Evolutionary conservation across 106 monocot species (phyloP).

Genomic region (Gastrodia elata): DNA sequence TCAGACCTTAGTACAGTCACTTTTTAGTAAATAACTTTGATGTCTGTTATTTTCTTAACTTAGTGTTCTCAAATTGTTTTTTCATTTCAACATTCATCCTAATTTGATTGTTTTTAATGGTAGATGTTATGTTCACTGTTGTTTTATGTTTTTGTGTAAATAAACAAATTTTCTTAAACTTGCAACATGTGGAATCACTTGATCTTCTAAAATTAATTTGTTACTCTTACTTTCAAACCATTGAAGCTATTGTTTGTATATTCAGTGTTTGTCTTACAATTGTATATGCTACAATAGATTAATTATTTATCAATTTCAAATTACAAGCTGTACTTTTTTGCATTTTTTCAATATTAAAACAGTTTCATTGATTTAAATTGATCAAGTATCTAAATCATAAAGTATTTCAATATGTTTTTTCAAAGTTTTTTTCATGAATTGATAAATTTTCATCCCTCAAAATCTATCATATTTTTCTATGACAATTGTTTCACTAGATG

Average conservation of each 20-base stretch:
- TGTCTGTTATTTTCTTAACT: background rate
- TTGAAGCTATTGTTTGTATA: background rate
- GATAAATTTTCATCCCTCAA: background rate
- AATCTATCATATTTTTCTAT: background rate
- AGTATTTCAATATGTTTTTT: background rate
- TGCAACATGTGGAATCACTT: background rate
- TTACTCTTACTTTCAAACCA: background rate
- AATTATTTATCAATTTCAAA: too few species aligned
- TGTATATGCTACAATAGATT: too few species aligned
- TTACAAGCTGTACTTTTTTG: background rate
- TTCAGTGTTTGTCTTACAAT: background rate
- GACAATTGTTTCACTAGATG: background rate
- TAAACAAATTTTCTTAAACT: background rate
- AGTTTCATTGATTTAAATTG: background rate
- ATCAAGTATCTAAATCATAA: background rate
- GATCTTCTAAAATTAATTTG: background rate
- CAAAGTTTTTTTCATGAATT: background rate
- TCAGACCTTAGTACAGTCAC: background rate
- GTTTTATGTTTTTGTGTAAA: background rate
- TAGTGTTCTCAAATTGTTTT: background rate
- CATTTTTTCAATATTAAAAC: background rate
- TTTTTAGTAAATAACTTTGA: background rate
- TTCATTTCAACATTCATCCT: background rate
- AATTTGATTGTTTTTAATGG: background rate
- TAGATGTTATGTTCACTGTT: background rate